Evolutionary conservation across 805 yeast genomes (phyloP).

Genomic region (Teunomyces funiuensis): DNA sequence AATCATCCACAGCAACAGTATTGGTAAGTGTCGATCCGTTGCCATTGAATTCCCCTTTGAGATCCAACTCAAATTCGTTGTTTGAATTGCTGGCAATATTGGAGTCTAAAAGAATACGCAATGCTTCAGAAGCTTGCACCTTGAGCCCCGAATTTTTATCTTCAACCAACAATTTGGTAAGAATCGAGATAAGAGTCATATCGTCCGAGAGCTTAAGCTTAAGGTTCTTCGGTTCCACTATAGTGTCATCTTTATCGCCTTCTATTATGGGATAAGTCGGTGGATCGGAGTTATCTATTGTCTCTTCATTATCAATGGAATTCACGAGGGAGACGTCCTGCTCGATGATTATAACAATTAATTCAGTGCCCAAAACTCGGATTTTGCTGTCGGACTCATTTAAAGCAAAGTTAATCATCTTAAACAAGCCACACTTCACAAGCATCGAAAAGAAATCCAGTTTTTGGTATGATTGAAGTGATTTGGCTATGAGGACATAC

Average conservation of each 20-base stretch:
- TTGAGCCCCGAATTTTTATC: slow-evolving; percentile 72
- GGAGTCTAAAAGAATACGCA: slow-evolving; percentile 71
- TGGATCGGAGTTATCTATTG: slow-evolving; percentile 10
- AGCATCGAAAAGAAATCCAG: slow-evolving; percentile 63
- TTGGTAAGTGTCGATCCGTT: not conserved
- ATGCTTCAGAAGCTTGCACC: slow-evolving; percentile 81
- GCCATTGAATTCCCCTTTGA: slow-evolving; percentile 1
- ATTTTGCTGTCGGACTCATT: slow-evolving; percentile 47
- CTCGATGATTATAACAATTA: slow-evolving; percentile 77
- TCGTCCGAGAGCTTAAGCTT: slow-evolving; percentile 48
- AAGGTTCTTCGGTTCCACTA: slow-evolving; percentile 16
- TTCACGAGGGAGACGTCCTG: slow-evolving; percentile 68
- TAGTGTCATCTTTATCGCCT: slow-evolving; percentile 15
- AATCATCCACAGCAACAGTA: slow-evolving; percentile 17
- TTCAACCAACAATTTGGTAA: slow-evolving; percentile 58
- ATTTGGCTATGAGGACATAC: slow-evolving; percentile 71
- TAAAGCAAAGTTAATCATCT: slow-evolving; percentile 71
- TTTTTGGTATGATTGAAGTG: slow-evolving; percentile 58
- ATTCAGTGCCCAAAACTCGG: slow-evolving; percentile 74
- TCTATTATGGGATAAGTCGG: slow-evolving; percentile 7
- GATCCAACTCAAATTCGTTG: slow-evolving; percentile 8
- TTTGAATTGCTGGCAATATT: slow-evolving; percentile 27
- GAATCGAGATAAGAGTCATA: slow-evolving; percentile 53
- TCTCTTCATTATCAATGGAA: not conserved
- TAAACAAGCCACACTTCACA: slow-evolving; percentile 67